Evolutionary conservation across 257 asterid genomes (phyloP), one percentile per base, ranked within the genome.

Genomic region (Rhazya stricta): DNA sequence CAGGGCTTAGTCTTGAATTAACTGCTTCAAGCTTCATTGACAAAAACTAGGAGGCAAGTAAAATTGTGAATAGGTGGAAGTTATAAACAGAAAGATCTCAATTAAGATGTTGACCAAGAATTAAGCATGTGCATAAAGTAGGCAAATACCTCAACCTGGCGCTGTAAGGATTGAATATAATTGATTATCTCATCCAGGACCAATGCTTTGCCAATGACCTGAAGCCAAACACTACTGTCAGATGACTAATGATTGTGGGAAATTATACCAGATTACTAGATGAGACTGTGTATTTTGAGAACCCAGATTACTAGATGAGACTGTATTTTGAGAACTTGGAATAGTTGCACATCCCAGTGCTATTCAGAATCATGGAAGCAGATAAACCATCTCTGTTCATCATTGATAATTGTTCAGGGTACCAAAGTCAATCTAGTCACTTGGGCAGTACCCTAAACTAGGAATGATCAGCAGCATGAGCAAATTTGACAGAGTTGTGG

Each of bases 1-100:
- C 86, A 3, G 83, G 80, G 71, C 67, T 51, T 27, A 71, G 83
- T 85, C 93, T 85, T 69, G 96, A 83, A 81, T 89, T 90, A 68
- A 94, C 96, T 62, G 94, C 90, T 89, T 94, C 97, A 71, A 94
- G 96, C 89, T 94, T 94, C 97, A 91, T 90, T 1, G 98, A 91
- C 61, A 94, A 86, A 81, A 91, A 94, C 97, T 94, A 89, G 46
- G 67, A 77, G 60, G 81, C 77, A 83, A 69, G 25, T 27, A 71
- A 71, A 69, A 23, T 56, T 69, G 79, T 9, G 18, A 70, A 53
- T 70, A 16, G 48, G 23, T 70, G 13, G 27, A 48, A 70, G 8
- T 68, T 68, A 16, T 30, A 45, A 13, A 27, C 56, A 27, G 18
- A 42, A 45, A 27, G 27, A 0, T 42, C 46, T 25, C 34, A 11